Evolutionary conservation across 2,329 filamentous ascomycete genomes (phyloP), one percentile per base, ranked within the genome.

Genomic region (Verruconis gallopava): DNA sequence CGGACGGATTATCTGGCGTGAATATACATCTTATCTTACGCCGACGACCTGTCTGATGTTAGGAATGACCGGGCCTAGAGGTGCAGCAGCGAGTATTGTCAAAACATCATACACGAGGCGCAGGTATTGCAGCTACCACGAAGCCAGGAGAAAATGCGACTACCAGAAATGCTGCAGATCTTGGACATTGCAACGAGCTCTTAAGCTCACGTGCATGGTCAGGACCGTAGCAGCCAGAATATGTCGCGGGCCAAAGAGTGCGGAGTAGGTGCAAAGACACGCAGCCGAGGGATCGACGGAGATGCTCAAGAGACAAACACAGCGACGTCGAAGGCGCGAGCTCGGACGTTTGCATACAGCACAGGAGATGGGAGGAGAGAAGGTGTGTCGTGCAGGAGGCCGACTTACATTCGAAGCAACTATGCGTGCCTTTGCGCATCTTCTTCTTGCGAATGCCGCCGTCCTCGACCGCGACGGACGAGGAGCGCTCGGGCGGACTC

Each of bases 21-120:
- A 59, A 67, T 40, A 66, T 62, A 51, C 68, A 72, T 40, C 62
- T 60, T 20, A 69, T 66, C 53, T 70, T 71, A 39, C 68, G 63
- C 28, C 67, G 62, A 32, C 66, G 62, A 44, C 68, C 70, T 60
- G 40, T 22, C 33, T 18, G 37, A 14, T 5, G 49, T 61, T 47
- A 60, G 56, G 50, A 22, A 42, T 20, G 14, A 18, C 15, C 2
- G 18, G 21, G 12, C 18, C 18, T 34, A 14, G 18, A 19, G 32
- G 14, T 18, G 18, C 30, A 9, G 6, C 17, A 3, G n/a, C 34
- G 25, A 11, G 21, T n/a, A 32, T 18, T 37, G 3, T 37, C 42
- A 20, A 34, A 25, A n/a, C 15, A 11, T 22, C 28, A 37, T 36
- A 40, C 44, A 32, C 37, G 28, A 9, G 36, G 18, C 21, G n/a